Percentiles rank a stretch among this genome's conserved stretches.
Conservation (phyloP, 768 basidiomycete species). For the Rhodotorula babjevae region DNA sequence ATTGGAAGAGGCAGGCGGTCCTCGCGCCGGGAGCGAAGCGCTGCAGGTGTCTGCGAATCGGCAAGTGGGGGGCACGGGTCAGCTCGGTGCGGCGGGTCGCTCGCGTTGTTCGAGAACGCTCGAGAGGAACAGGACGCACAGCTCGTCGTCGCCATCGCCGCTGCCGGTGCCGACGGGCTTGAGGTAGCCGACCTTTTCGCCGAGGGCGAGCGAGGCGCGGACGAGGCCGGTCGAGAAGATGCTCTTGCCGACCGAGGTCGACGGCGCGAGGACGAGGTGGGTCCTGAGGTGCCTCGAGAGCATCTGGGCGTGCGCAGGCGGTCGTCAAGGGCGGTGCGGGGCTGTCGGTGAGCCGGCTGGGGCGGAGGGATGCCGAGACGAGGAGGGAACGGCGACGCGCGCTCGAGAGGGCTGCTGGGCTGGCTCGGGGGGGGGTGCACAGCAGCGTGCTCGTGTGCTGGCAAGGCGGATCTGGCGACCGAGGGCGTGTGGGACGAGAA, state of each 20-base stretch:
- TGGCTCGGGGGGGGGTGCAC: no score
- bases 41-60: conserved; percentile 31
- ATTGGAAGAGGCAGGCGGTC: conserved; percentile 72
- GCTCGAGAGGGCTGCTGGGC: no score
- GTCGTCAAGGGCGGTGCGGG: neutral
- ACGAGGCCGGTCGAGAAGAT: conserved; percentile 79
- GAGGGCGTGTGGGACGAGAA: neutral
- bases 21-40: conserved; percentile 48
- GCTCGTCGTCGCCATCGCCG: conserved; percentile 72
- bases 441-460: no score
- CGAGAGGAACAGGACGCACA: conserved; percentile 50
- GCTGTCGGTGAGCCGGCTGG: no score
- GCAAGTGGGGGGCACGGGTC: neutral
- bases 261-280: conserved; percentile 90
- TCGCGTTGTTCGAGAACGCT: no score
- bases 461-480: neutral
- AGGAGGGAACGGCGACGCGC: neutral
- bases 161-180: conserved; percentile 92
- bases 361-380: neutral
- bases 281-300: conserved; percentile 79
- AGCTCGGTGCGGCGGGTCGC: no score
- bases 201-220: conserved; percentile 55
- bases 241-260: conserved; percentile 94
- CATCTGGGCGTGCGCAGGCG: conserved; percentile 6
- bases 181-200: conserved; percentile 47